Evolutionary conservation across 352 stramenopile genomes (phyloP), one percentile per base, ranked within the genome.

Genomic region (Pythium periplocum): DNA sequence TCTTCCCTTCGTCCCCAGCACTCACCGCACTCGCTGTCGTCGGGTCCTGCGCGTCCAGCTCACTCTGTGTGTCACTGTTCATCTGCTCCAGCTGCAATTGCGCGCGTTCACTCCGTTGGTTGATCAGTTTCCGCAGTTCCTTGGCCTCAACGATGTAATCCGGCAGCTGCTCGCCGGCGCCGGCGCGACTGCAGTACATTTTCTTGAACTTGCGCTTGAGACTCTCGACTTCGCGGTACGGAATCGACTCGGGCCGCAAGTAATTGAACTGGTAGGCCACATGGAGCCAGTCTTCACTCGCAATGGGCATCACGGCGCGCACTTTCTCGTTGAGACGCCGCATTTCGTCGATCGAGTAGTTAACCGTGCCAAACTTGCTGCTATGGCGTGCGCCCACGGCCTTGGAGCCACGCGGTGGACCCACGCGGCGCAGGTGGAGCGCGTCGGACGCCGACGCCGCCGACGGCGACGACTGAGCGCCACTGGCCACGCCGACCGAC

Each of bases 151-250:
- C 55, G 8, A 78, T 48, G 53, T 84, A 84, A 33, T 74, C 69
- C 11, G 73, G 71, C 53, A 84, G 51, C 40, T 63, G 55, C 26
- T 51, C 60, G 26, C 47, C 53, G 7, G 45, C 55, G 11, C 53
- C 51, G 4, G 51, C 44, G 35, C 62, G 71, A 6, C 55, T 65
- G 51, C 73, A 87, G 57, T 83, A 87, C 76, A 84, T 83, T 40
- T 83, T 84, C 67, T 83, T 84, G 55, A 84, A 84, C 56, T 87
- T 87, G 48, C 76, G 71, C 64, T 84, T 83, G 48, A 87, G 64
- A 43, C 67, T 81, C 49, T 84, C 73, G 46, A 81, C 73, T 46
- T 84, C 73, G 35, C 73, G 66, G 66, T 82, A 81, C 57, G 73
- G 73, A 39, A 84, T 81, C 41, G 68, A 74, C 61, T 81, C 73